These are phyloP conservation scores for Kluyveromyces sp. DNA, from an alignment of 1,139 yeast species.

Conservation along the genomic window DNA sequence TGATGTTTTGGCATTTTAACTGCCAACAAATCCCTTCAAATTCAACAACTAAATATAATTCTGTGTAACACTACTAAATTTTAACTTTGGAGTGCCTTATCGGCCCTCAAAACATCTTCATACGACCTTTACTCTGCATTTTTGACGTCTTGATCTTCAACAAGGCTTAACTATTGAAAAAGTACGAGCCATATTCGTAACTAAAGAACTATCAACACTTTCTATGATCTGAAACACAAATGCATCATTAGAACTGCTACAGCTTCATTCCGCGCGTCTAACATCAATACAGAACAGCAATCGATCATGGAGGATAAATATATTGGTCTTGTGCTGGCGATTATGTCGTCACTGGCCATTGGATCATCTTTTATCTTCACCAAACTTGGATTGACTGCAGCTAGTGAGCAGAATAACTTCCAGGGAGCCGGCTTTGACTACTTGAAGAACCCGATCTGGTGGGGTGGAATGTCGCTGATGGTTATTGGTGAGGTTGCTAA, in stretches of 20 bases:
- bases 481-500: slow-evolving; percentile 88
- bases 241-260: too few species aligned
- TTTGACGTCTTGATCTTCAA: too few species aligned
- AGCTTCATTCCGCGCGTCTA: too few species aligned
- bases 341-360: slow-evolving; percentile 81
- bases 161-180: too few species aligned
- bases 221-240: too few species aligned
- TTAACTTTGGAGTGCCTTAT: too few species aligned
- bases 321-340: slow-evolving; percentile 83
- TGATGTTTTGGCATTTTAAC: neutral
- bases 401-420: slow-evolving; percentile 54
- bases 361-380: slow-evolving; percentile 89
- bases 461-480: slow-evolving; percentile 91
- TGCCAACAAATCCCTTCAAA: neutral
- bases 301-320: slow-evolving; percentile 51
- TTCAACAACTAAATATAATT: too few species aligned
- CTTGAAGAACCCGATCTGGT: slow-evolving; percentile 83
- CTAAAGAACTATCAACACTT: too few species aligned
- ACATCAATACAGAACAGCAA: too few species aligned
- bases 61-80: neutral
- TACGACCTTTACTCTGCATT: too few species aligned
- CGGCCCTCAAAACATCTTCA: too few species aligned
- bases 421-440: slow-evolving; percentile 69
- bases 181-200: too few species aligned
- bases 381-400: slow-evolving; percentile 75